Base-by-base conservation (phyloP, 345 rosid species). In the Corchorus capsularis region DNA sequence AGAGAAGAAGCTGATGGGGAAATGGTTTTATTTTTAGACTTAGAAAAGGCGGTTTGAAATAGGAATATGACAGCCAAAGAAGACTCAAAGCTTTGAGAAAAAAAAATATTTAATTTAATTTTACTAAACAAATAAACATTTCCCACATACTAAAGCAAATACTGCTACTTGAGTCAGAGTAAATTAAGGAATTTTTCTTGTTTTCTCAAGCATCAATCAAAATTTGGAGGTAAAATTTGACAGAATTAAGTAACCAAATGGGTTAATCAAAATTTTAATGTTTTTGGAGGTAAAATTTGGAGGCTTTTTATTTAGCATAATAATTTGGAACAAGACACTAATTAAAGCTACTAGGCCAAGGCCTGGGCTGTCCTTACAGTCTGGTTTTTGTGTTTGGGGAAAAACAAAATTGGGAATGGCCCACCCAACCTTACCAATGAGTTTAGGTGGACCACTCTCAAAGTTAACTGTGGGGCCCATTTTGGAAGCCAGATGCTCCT, bases 381-480 rank as follows among this genome's bases (percentile, higher is more conserved):
- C 20, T 70, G 65, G 65, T 53, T 15, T 77, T 64, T 73, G 22
- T n/a, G 12, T 61, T 49, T 8, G 73, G 50, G 60, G 20, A 75
- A 68, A 61, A 14, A 69, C 64, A 75, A 75, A 39, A 39, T 39
- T 55, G 67, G 63, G 63, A 35, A 35, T 62, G 86, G 61, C 81
- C 86, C 84, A 80, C 78, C 78, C 72, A 67, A 27, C 69, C 80
- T 17, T 54, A 34, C 71, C 71, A 32, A 50, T 71, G 72, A 76
- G 80, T 60, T 6, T 77, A 1, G 75, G 79, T 80, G 89, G 89
- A 70, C 87, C 87, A 74, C 78, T 32, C 78, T 80, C 80, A 71
- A 82, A 70, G 78, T 63, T 69, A 76, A 71, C 47, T 50, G 72
- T 57, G 80, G 85, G 85, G 37, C 74, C 87, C 81, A 60, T 50